Evolutionary conservation across 176 grass and related monocot species (phyloP).

Genomic region (maize (Zea mays)): DNA sequence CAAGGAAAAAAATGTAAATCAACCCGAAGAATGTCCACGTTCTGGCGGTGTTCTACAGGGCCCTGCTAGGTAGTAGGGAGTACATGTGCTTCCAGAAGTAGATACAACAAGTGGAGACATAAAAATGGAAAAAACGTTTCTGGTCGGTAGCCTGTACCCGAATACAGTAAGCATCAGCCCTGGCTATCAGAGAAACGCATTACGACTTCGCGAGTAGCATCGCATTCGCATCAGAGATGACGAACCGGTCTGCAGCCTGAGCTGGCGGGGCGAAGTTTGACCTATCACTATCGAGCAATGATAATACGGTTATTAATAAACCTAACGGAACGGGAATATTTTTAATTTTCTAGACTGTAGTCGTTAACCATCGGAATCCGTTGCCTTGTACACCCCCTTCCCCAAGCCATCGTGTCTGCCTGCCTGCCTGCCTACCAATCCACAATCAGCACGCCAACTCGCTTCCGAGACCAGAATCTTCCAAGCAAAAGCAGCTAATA

Average conservation of each 20-base stretch:
- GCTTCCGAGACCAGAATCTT: conserved; percentile 27
- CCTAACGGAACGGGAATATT: no score
- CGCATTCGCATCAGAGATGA: conserved; percentile 13
- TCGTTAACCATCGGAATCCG: background rate
- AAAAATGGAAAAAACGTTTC: background rate
- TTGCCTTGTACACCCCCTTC: background rate
- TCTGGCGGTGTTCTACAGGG: no score
- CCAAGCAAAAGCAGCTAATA: background rate
- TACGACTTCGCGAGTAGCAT: background rate
- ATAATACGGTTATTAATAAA: background rate
- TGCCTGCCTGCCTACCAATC: no score
- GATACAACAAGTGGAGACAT: background rate
- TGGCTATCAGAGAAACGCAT: background rate
- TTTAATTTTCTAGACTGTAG: no score
- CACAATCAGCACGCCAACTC: background rate
- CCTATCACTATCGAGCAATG: background rate
- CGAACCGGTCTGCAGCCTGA: background rate
- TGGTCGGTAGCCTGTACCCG: background rate
- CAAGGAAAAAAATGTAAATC: no score
- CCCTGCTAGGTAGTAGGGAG: no score
- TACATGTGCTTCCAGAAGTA: background rate
- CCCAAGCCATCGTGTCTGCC: background rate
- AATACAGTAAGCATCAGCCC: background rate
- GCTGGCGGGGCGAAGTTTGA: conserved; percentile 20
- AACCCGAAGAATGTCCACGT: no score